These are phyloP conservation scores for Rosa multiflora DNA, from an alignment of 306 rosid genomes.

Conservation along the genomic window DNA sequence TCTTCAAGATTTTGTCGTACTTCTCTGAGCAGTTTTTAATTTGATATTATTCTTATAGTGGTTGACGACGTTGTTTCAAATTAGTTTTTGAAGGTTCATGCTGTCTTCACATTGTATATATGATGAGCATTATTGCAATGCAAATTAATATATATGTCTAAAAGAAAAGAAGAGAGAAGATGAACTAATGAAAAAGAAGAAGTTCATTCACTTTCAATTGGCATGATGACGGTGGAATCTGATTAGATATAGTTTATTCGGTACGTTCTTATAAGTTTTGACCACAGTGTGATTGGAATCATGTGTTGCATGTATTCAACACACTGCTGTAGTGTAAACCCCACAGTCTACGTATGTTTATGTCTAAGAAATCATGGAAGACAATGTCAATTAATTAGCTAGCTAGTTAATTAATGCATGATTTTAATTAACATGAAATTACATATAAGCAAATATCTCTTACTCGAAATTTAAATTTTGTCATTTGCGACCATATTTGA, in stretches of 20 bases:
- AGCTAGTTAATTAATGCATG: not conserved
- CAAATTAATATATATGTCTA: not conserved
- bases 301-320: not conserved
- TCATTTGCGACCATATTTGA: too few relatives aligned
- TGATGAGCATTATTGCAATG: not conserved
- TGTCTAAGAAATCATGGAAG: slow-evolving; percentile 7
- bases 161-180: not conserved
- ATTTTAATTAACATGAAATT: not conserved
- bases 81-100: not conserved
- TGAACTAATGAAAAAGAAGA: not conserved
- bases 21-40: not conserved
- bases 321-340: not conserved
- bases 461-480: too few relatives aligned
- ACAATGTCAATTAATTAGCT: not conserved
- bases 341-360: not conserved
- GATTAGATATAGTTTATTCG: not conserved
- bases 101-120: not conserved
- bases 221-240: slow-evolving; percentile 17
- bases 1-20: slow-evolving; percentile 1
- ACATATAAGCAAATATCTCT: not conserved
- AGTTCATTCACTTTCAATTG: not conserved
- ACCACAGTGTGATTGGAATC: slow-evolving; percentile 8
- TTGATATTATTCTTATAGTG: not conserved
- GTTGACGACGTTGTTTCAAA: not conserved
- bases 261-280: not conserved